phyloP scores from a whole-genome alignment of 208 protist species.

The Phytomonas francai region DNA sequence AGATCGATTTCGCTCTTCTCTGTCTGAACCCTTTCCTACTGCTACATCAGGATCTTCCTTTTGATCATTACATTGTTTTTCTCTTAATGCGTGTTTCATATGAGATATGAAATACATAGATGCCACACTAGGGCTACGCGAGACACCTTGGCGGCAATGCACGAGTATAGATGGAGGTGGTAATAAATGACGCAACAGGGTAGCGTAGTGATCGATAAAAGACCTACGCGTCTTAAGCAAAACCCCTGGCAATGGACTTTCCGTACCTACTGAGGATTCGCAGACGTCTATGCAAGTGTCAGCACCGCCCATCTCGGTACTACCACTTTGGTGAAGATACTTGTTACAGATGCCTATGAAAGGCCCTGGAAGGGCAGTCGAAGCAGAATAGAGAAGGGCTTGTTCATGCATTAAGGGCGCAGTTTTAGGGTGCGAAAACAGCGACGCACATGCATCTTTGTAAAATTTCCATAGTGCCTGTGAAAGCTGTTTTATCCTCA shows the following conservation, averaged over 20 bases:
- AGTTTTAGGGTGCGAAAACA: background rate
- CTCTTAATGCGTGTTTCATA: conserved; percentile 4
- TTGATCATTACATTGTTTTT: background rate
- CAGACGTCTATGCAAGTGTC: background rate
- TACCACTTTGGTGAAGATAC: background rate
- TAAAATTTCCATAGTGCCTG: background rate
- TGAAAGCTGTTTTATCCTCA: background rate
- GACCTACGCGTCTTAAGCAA: background rate
- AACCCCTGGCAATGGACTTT: too few relatives aligned
- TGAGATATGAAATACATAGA: conserved; percentile 42
- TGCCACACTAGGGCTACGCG: conserved; percentile 67
- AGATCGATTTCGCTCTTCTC: background rate
- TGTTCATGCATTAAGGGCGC: background rate
- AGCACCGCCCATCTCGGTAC: background rate
- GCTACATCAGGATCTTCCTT: background rate
- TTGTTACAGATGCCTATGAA: background rate
- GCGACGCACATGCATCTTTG: background rate
- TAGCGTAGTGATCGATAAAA: background rate
- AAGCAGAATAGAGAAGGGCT: background rate
- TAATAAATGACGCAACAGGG: background rate
- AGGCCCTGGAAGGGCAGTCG: background rate
- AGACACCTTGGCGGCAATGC: conserved; percentile 72
- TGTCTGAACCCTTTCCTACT: background rate
- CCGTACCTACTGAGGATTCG: background rate
- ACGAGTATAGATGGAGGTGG: conserved; percentile 26